Evolutionary conservation across 1,139 yeast genomes (phyloP), one percentile per base, ranked within the genome.

Genomic region (Suhomyces ambrosiae): DNA sequence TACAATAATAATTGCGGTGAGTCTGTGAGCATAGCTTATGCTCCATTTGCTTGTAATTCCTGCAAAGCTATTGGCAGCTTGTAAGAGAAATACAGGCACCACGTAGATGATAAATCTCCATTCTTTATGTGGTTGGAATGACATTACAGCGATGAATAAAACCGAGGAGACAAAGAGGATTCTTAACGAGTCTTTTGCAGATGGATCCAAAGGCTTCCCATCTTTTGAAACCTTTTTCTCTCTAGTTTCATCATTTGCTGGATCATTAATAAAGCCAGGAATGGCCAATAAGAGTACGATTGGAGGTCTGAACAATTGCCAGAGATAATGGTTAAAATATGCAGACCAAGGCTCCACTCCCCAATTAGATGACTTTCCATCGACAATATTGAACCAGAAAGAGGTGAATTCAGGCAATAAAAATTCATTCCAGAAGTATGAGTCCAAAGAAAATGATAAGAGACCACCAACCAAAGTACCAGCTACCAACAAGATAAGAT

Each of bases 91-190:
- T 0, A 85, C 67, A 2, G 97, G 97, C 8, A 83, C 63, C 0
- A 80, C 68, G 55, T 90, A 92, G 11, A 84, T 65, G 35, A 92
- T 79, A 50, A 90, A 92, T 49, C 97, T 75, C 96, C 96, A 88
- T 65, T 92, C 97, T 58, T 90, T 92, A 52, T 90, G 97, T 2
- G 95, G 92, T 57, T 86, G 95, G 38, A 83, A 58, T 0, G 97
- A 89, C 74, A 89, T 74, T 2, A 77, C 56, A 2, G 68, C 49
- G 21, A 88, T 71, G 55, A 68, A 90, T 8, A 78, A 36, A 3
- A 80, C 25, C 0, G 85, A 63, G 0, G 88, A 66, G 4, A 59
- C 32, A 24, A 54, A 57, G 30, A 71, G 52, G 19, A 67, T 56
- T 25, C 67, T 54, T 31, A 71, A 52, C 1, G 74, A 61, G 46